These are phyloP conservation scores for Proliferodiscus dingleyae DNA, from an alignment of 2,329 filamentous ascomycete genomes.

Conservation along the genomic window DNA sequence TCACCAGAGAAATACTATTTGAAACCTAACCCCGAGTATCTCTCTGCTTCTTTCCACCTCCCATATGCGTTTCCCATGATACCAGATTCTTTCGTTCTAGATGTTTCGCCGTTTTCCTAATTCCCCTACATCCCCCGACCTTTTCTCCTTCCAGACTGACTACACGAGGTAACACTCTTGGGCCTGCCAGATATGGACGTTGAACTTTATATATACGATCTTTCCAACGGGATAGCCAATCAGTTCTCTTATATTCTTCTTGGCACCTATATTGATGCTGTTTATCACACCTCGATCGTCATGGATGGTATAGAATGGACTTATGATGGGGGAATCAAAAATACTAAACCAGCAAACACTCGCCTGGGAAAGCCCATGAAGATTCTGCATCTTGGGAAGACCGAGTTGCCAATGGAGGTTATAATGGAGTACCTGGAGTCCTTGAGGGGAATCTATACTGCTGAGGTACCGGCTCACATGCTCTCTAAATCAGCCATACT, in stretches of 20 bases:
- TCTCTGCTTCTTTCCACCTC: neutral
- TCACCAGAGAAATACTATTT: neutral
- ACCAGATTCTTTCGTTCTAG: neutral
- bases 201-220: slow-evolving; percentile 72
- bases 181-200: slow-evolving; percentile 64
- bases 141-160: neutral
- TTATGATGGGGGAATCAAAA: slow-evolving; percentile 83
- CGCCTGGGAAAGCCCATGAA: slow-evolving; percentile 85
- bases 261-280: slow-evolving; percentile 74
- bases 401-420: slow-evolving; percentile 72
- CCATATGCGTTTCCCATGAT: neutral
- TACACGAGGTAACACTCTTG: too few species aligned
- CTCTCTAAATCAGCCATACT: neutral
- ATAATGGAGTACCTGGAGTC: slow-evolving; percentile 86
- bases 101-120: too few species aligned
- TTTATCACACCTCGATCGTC: slow-evolving; percentile 92
- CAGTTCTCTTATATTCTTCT: slow-evolving; percentile 48
- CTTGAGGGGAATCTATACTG: slow-evolving; percentile 73
- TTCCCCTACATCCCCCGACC: too few species aligned
- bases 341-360: slow-evolving; percentile 72
- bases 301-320: slow-evolving; percentile 82
- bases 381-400: slow-evolving; percentile 67
- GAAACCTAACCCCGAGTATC: neutral
- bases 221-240: slow-evolving; percentile 55
- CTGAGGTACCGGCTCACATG: slow-evolving; percentile 49